phyloP scores from a whole-genome alignment of 345 rosid species.

The Chamaenerion angustifolium region DNA sequence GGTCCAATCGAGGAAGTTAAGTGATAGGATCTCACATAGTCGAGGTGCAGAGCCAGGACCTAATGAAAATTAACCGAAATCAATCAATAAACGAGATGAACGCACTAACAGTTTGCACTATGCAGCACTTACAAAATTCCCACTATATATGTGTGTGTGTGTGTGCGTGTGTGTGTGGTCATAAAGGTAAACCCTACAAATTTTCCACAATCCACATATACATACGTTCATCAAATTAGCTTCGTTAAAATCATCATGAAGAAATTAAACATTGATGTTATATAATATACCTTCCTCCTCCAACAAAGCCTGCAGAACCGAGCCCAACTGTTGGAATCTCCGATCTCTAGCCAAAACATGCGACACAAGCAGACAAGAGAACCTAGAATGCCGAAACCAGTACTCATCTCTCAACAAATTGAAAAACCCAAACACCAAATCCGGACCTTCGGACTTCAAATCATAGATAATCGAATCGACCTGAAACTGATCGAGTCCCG shows the following conservation, averaged over 20 bases:
- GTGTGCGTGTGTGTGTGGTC: too few relatives aligned
- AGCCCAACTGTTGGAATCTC: slow-evolving; percentile 39
- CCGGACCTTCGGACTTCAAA: slow-evolving; percentile 31
- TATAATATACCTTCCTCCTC: slow-evolving; percentile 43
- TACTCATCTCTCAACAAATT: slow-evolving; percentile 32
- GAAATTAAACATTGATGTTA: background rate
- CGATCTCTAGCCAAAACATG: slow-evolving; percentile 38
- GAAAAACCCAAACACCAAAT: slow-evolving; percentile 38
- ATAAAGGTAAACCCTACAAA: background rate
- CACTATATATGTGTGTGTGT: too few relatives aligned
- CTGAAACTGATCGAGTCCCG: slow-evolving; percentile 26
- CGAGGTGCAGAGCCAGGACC: slow-evolving; percentile 56
- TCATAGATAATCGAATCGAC: slow-evolving; percentile 30
- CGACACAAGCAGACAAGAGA: slow-evolving; percentile 34
- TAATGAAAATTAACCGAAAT: slow-evolving; percentile 23
- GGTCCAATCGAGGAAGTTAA: slow-evolving; percentile 35
- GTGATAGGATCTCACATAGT: slow-evolving; percentile 40
- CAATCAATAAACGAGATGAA: background rate
- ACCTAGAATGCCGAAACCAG: slow-evolving; percentile 41
- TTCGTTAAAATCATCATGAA: background rate
- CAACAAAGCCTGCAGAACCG: slow-evolving; percentile 33
- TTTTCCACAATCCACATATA: background rate
- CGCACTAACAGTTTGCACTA: background rate
- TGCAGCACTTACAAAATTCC: too few relatives aligned
- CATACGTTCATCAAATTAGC: background rate